Conservation (phyloP, 1,284 basidiomycete genomes). For the Ganoderma lucidum region DNA sequence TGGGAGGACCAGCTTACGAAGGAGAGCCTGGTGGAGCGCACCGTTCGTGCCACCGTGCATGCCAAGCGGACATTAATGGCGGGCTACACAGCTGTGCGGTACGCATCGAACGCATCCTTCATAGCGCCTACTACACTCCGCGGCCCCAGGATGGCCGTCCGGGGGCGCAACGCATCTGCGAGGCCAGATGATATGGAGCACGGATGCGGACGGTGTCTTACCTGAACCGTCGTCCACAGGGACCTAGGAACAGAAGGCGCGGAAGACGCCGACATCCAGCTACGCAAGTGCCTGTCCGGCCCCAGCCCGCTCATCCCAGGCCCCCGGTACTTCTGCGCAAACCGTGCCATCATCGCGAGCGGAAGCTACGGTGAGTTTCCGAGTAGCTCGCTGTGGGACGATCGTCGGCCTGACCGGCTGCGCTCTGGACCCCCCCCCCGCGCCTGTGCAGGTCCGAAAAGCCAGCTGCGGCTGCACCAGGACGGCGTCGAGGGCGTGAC, state of each 20-base stretch:
- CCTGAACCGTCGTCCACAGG: constrained; percentile 40
- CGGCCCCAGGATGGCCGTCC: constrained; percentile 4
- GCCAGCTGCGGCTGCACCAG: constrained; percentile 51
- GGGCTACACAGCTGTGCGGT: constrained; percentile 75
- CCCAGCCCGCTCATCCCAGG: constrained; percentile 62
- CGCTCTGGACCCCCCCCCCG: background rate
- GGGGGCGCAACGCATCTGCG: background rate
- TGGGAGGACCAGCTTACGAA: constrained; percentile 72
- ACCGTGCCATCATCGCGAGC: constrained; percentile 66
- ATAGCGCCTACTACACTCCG: background rate
- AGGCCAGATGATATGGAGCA: background rate
- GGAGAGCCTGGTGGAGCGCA: constrained; percentile 50
- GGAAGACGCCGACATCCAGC: constrained; percentile 65
- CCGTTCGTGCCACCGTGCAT: constrained; percentile 63
- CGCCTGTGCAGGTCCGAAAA: constrained; percentile 56
- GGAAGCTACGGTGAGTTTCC: constrained; percentile 62
- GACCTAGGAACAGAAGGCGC: constrained; percentile 75
- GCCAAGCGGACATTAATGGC: constrained; percentile 67
- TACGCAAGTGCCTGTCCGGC: constrained; percentile 64
- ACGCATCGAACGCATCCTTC: constrained; percentile 26
- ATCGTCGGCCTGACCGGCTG: background rate
- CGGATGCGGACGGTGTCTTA: constrained; percentile 12
- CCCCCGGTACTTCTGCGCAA: constrained; percentile 71
- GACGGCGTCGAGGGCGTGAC: constrained; percentile 64
- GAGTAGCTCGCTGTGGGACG: background rate